Percentiles rank a stretch among this genome's conserved stretches.
phyloP scores from a whole-genome alignment of 78 protist genomes.

The Dictyostelium discoideum region dicty_2.7 NC_007090.3:502001-502500 shows the following conservation, averaged over 20 bases:
- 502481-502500: neutral
- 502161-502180: neutral
- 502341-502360: neutral
- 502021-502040: neutral
- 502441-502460: neutral
- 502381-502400: neutral
- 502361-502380: neutral
- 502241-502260: neutral
- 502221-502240: neutral
- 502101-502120: neutral
- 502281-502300: constrained; percentile 3
- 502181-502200: neutral
- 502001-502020: neutral
- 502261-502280: constrained; percentile 17
- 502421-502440: neutral
- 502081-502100: neutral
- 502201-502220: constrained; percentile 30
- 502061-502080: neutral
- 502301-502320: neutral
- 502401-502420: neutral
- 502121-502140: neutral
- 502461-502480: neutral
- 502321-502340: constrained; percentile 8
- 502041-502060: neutral
- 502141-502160: neutral